These are phyloP conservation scores for Cucumis hystrix DNA, from an alignment of 306 rosid genomes.

Conservation along the genomic window DNA sequence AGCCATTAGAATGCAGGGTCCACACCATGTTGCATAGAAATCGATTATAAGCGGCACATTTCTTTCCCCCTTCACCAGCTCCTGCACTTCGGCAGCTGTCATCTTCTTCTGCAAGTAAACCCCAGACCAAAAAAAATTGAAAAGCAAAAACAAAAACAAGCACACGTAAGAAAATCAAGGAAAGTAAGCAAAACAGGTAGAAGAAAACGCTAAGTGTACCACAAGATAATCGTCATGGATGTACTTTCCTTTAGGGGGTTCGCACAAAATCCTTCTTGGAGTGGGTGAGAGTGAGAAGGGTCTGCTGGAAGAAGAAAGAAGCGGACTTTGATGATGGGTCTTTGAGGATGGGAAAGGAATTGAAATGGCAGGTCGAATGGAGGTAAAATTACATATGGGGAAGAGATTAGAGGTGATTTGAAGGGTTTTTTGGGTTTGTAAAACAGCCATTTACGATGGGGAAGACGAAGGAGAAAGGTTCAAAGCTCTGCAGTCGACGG, in stretches of 20 bases:
- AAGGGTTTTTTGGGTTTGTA: slow-evolving; percentile 17
- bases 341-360: slow-evolving; percentile 16
- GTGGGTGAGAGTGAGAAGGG: slow-evolving; percentile 34
- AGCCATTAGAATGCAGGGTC: slow-evolving; percentile 92
- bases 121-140: neutral
- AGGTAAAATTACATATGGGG: slow-evolving; percentile 16
- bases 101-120: slow-evolving; percentile 51
- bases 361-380: slow-evolving; percentile 16
- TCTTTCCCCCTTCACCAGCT: slow-evolving; percentile 79
- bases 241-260: slow-evolving; percentile 56
- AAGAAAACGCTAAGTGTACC: slow-evolving; percentile 20
- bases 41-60: slow-evolving; percentile 70
- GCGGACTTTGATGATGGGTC: slow-evolving; percentile 32
- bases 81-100: slow-evolving; percentile 77
- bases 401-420: slow-evolving; percentile 15
- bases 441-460: slow-evolving; percentile 29
- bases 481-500: neutral
- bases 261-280: slow-evolving; percentile 45
- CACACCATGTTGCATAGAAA: slow-evolving; percentile 96
- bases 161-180: neutral
- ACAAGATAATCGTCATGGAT: slow-evolving; percentile 73
- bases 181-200: neutral
- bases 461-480: neutral
- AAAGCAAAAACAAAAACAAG: neutral
- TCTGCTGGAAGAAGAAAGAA: slow-evolving; percentile 23